Conservation (phyloP, 352 stramenopile genomes). For the Achlya hypogyna region DNA sequence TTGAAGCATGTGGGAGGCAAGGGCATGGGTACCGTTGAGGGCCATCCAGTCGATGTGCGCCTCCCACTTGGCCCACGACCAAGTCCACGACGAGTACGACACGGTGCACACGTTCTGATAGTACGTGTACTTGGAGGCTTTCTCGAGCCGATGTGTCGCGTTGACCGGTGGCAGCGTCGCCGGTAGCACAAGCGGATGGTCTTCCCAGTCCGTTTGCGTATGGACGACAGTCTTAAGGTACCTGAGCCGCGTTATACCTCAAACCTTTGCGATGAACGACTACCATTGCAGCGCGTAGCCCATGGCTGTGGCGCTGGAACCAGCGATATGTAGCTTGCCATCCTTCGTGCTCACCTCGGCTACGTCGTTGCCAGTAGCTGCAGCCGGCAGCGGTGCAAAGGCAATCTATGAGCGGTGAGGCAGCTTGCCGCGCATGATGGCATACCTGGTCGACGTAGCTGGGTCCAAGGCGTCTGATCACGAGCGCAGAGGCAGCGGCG, state of each 20-base stretch:
- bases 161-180: conserved; percentile 37
- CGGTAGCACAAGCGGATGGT: conserved; percentile 57
- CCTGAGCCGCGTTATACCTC: conserved; percentile 4
- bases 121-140: conserved; percentile 75
- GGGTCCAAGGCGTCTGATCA: no score
- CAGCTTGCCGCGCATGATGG: no score
- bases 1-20: no score
- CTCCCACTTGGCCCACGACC: conserved; percentile 82
- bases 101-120: conserved; percentile 90
- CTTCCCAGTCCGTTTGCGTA: conserved; percentile 76
- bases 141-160: conserved; percentile 35
- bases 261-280: no score
- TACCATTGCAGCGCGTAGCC: conserved; percentile 62
- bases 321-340: conserved; percentile 45
- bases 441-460: no score
- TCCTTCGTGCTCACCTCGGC: conserved; percentile 42
- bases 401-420: no score
- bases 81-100: conserved; percentile 85
- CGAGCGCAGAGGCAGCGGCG: no score
- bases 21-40: conserved; percentile 60
- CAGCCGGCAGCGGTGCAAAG: no score
- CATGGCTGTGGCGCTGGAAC: conserved; percentile 53
- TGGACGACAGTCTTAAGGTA: conserved; percentile 63
- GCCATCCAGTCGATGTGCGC: conserved; percentile 90
- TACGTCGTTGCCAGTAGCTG: no score